Base-by-base conservation (phyloP, 2,329 filamentous ascomycete genomes). In the Monascus ruber region DNA sequence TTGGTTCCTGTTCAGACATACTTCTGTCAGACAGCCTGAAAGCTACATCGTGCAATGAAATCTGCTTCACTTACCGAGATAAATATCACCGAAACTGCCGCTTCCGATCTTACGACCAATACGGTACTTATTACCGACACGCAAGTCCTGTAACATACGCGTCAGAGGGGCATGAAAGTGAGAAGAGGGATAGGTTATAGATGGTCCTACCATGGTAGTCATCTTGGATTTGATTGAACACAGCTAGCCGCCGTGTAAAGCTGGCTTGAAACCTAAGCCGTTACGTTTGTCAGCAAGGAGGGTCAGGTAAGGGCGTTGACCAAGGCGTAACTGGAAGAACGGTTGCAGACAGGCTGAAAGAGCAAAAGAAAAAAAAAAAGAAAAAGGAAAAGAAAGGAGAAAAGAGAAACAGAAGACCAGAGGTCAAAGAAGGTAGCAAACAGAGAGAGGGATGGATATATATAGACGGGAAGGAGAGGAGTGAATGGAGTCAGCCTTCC, bases 81-180 rank as follows among this genome's bases (percentile, higher is more conserved):
- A 98, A 63, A 98, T 96, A 57, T 96, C 91, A 71, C 91, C 91
- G 65, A 98, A 98, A 59, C 82, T 88, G 53, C 91, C 91, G 54
- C 87, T 94, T 55, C 91, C 91, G 59, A 98, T 98, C 77, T 98
- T 98, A 58, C 91, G 86, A 65, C 91, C 91, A 67, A 98, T 96
- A 57, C 91, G 87, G 79, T 98, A 98, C 64, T 98, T 96, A 68
- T 96, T 96, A 69, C 91, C 91, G 69, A 98, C 91, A 61, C 91
- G 87, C 58, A 98, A 81, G 79, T 98, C 91, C 89, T 96, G 57
- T n/a, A 26, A n/a, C 37, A 29, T 6, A 29, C 31, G 38, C 41
- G 49, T 55, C 35, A 56, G 49, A 11, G 17, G 5, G 6, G 4
- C 3, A 33, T 35, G 26, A 6, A n/a, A 37, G 24, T 17, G 17